Percentiles rank a stretch among this genome's conserved stretches.
Evolutionary conservation across 139 green algal species (phyloP).

Genomic region (Marvania coccoides): DNA sequence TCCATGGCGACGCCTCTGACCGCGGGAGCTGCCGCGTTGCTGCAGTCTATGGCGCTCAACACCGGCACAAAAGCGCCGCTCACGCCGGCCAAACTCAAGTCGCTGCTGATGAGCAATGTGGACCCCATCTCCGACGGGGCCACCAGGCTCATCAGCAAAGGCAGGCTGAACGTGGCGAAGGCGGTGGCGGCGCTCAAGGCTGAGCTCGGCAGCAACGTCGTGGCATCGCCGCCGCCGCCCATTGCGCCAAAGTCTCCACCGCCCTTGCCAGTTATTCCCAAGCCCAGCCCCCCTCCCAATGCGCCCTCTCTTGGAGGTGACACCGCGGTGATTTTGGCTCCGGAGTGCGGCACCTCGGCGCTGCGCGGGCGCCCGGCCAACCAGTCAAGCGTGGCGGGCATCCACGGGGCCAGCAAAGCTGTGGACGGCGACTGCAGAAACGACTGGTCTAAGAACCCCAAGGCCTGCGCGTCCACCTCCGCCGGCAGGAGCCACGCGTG

Average conservation of each 20-base stretch:
- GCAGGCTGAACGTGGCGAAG: slow-evolving; percentile 5
- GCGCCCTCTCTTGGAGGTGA: not conserved
- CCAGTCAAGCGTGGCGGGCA: not conserved
- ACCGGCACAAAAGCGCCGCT: not conserved
- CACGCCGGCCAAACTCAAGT: slow-evolving; percentile 1
- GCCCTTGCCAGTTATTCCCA: not conserved
- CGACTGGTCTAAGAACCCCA: not conserved
- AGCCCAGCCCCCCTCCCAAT: not conserved
- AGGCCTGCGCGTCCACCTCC: not conserved
- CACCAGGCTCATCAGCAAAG: not conserved
- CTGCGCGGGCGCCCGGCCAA: slow-evolving; percentile 2
- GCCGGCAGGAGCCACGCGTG: slow-evolving; percentile 5
- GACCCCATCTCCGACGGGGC: not conserved
- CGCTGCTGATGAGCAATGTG: not conserved
- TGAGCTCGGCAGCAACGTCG: not conserved
- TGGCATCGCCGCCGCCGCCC: not conserved
- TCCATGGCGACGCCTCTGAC: slow-evolving; percentile 80
- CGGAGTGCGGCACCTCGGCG: slow-evolving; percentile 14
- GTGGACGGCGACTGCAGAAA: slow-evolving; percentile 20
- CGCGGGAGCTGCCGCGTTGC: slow-evolving; percentile 46
- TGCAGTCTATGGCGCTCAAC: slow-evolving; percentile 33
- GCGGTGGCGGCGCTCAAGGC: not conserved
- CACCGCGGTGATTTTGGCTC: not conserved
- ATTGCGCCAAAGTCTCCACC: not conserved
- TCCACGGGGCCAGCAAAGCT: not conserved